Evolutionary conservation across 495 filamentous ascomycete genomes (phyloP).

Genomic region (Aspergillus saccharolyticus): DNA sequence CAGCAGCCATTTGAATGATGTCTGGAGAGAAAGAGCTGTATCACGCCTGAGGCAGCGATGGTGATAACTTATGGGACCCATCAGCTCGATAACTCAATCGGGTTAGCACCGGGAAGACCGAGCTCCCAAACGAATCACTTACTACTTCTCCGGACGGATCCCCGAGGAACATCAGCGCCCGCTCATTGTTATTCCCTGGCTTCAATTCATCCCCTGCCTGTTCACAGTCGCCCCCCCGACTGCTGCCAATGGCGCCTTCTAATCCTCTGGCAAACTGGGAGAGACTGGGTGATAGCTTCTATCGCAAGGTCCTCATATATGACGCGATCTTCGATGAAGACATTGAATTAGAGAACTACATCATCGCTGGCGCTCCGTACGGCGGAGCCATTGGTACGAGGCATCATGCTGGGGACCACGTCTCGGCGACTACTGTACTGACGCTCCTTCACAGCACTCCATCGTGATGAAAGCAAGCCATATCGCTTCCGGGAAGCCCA

Average conservation of each 20-base stretch:
- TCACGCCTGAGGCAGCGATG: neutral
- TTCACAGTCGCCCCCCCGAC: neutral
- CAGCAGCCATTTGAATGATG: neutral
- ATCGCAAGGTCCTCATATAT: constrained; percentile 89
- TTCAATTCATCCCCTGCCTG: neutral
- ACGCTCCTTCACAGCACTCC: constrained; percentile 57
- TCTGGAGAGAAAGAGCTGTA: neutral
- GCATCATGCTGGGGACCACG: neutral
- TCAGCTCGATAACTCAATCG: no score
- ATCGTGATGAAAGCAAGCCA: constrained; percentile 83
- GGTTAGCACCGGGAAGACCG: no score
- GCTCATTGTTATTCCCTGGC: neutral
- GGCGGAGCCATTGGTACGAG: constrained; percentile 82
- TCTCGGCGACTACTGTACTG: constrained; percentile 6
- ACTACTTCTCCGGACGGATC: neutral
- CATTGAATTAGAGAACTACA: constrained; percentile 90
- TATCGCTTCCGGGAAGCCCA: constrained; percentile 67
- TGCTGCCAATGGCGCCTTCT: constrained; percentile 35
- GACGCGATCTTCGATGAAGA: constrained; percentile 87
- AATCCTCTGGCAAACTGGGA: constrained; percentile 90
- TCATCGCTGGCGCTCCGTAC: constrained; percentile 89
- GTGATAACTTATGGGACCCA: no score
- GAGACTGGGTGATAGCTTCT: constrained; percentile 83
- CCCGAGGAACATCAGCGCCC: constrained; percentile 14
- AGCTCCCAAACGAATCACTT: no score